Percentiles rank a stretch among this genome's conserved stretches.
These are phyloP conservation scores for Haematococcus lacustris DNA, from an alignment of 139 green algal species.

Conservation along the genomic window DNA sequence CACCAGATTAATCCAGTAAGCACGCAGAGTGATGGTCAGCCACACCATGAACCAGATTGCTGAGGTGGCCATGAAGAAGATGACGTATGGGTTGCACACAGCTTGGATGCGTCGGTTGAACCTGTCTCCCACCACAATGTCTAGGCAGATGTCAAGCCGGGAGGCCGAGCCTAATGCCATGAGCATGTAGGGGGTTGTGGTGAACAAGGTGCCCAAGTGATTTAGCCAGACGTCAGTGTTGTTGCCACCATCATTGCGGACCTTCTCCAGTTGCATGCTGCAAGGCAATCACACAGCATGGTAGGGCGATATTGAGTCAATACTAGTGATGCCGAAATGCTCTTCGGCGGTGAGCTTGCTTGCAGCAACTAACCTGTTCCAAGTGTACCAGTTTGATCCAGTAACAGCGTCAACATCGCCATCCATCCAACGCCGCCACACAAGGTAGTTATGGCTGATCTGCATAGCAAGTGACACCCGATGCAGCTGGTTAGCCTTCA, in stretches of 20 bases:
- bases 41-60: conserved; percentile 15
- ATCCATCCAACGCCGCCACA: conserved; percentile 38
- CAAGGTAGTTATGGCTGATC: conserved; percentile 19
- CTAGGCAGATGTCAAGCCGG: conserved; percentile 23
- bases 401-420: conserved; percentile 36
- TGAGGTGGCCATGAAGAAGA: conserved; percentile 26
- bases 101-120: too few relatives aligned
- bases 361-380: conserved; percentile 21
- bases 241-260: conserved; percentile 38
- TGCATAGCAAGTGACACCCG: too few relatives aligned
- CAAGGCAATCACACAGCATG: not conserved
- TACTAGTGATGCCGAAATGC: not conserved
- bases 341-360: not conserved
- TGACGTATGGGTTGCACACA: conserved; percentile 19
- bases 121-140: too few relatives aligned
- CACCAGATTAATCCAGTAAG: too few relatives aligned
- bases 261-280: conserved; percentile 34
- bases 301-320: not conserved
- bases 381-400: conserved; percentile 38
- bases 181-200: conserved; percentile 19
- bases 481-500: too few relatives aligned
- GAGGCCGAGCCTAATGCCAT: conserved; percentile 18
- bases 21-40: conserved; percentile 7
- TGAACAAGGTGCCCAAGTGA: conserved; percentile 6
- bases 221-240: conserved; percentile 45